Percentiles rank a stretch among this genome's conserved stretches.
These are phyloP conservation scores for Porogramme epimiltina DNA, from an alignment of 1,284 basidiomycete species.

Conservation along the genomic window DNA sequence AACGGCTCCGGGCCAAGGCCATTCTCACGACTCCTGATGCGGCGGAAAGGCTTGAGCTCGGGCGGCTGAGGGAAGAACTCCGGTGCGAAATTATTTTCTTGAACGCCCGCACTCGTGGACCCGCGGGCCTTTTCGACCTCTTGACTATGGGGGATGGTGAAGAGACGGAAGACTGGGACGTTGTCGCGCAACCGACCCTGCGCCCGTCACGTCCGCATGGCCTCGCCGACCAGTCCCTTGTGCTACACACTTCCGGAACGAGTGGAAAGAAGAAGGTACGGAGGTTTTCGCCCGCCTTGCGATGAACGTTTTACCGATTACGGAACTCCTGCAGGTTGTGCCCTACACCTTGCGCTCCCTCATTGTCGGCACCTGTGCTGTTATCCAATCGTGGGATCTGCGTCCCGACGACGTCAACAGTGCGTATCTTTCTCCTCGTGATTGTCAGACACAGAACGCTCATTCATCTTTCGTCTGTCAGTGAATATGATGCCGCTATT, in stretches of 20 bases:
- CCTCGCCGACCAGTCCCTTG: constrained; percentile 52
- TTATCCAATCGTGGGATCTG: constrained; percentile 60
- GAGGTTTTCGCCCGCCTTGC: background rate
- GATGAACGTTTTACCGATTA: background rate
- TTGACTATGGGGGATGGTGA: constrained; percentile 29
- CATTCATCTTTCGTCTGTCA: constrained; percentile 11
- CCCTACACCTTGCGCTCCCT: constrained; percentile 62
- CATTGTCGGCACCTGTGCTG: constrained; percentile 60
- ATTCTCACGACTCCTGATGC: constrained; percentile 21
- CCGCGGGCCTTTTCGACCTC: constrained; percentile 44
- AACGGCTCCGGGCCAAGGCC: constrained; percentile 18
- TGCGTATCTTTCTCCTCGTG: constrained; percentile 27
- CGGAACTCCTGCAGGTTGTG: constrained; percentile 41
- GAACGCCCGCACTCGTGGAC: constrained; percentile 33
- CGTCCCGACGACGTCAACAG: constrained; percentile 43
- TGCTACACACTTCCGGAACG: constrained; percentile 67
- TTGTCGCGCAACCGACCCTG: constrained; percentile 8
- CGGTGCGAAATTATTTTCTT: constrained; percentile 35
- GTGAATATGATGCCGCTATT: constrained; percentile 73
- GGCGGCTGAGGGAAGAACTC: constrained; percentile 14
- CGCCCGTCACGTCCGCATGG: constrained; percentile 35
- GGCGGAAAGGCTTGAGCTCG: constrained; percentile 16
- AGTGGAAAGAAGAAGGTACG: constrained; percentile 53
- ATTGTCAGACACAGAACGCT: background rate
- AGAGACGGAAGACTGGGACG: constrained; percentile 16